Evolutionary conservation across 768 basidiomycete species (phyloP).

Genomic region (Pisolithus albus): DNA sequence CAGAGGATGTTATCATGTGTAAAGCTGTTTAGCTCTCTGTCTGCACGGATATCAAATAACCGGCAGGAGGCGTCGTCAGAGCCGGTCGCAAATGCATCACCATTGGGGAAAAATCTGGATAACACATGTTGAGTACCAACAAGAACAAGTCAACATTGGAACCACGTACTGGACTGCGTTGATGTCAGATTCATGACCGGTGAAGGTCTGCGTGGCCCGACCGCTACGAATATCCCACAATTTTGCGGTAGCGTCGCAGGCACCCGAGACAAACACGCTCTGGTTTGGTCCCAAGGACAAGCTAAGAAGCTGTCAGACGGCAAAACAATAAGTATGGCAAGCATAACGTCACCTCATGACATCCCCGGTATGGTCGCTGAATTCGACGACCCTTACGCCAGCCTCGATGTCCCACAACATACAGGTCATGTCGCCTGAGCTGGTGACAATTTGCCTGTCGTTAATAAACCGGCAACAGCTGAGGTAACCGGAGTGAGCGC

Average conservation of each 20-base stretch:
- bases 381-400: constrained; percentile 95
- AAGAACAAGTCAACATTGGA: neutral
- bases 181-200: constrained; percentile 97
- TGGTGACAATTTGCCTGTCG: constrained; percentile 96
- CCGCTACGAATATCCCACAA: constrained; percentile 99
- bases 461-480: constrained; percentile 98
- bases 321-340: constrained; percentile 2
- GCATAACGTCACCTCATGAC: constrained; percentile 80
- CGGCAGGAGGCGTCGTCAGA: constrained; percentile 99
- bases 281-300: constrained; percentile 91
- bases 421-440: constrained; percentile 98
- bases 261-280: constrained; percentile 97
- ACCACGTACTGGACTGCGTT: constrained; percentile 91
- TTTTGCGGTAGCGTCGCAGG: constrained; percentile 97
- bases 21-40: constrained; percentile 94
- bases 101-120: constrained; percentile 95
- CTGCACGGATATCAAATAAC: constrained; percentile 94
- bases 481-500: constrained; percentile 97
- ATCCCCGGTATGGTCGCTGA: constrained; percentile 98
- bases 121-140: constrained; percentile 6
- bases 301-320: constrained; percentile 36
- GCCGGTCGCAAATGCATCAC: constrained; percentile 97
- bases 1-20: constrained; percentile 99
- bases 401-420: constrained; percentile 99
- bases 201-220: constrained; percentile 96